Evolutionary conservation across 2,329 filamentous ascomycete species (phyloP).

Genomic region (Amauroascus verrucosus): DNA sequence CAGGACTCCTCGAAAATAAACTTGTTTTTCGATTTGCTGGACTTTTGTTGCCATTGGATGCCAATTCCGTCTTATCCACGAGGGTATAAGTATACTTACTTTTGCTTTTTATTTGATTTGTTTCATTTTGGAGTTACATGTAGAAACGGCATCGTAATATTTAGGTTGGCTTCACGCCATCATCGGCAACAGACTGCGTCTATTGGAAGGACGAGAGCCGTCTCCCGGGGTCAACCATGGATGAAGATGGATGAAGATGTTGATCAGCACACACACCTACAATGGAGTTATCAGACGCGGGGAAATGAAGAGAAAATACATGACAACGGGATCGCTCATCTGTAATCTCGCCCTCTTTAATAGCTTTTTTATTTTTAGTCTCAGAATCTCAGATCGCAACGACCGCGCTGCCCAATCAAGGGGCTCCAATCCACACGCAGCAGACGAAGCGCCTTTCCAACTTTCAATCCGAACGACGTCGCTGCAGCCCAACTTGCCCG

Average conservation of each 20-base stretch:
- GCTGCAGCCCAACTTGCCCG: background rate
- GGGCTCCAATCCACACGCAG: too few relatives aligned
- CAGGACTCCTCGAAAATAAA: too few relatives aligned
- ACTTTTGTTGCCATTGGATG: background rate
- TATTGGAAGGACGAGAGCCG: background rate
- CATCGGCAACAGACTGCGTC: background rate
- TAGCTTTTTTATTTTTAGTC: too few relatives aligned
- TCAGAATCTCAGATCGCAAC: too few relatives aligned
- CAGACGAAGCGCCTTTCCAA: too few relatives aligned
- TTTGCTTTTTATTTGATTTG: too few relatives aligned
- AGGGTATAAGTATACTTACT: background rate
- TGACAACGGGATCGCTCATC: too few relatives aligned
- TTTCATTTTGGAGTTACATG: slow-evolving; percentile 1
- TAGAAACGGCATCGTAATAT: background rate
- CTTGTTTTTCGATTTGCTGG: background rate
- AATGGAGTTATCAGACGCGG: background rate
- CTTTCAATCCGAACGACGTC: background rate
- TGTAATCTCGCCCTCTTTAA: too few relatives aligned
- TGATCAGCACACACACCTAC: background rate
- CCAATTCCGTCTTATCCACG: background rate
- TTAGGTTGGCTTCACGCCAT: slow-evolving; percentile 5
- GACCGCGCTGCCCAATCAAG: too few relatives aligned
- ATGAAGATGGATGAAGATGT: background rate
- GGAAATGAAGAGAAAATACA: too few relatives aligned
- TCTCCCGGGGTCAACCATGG: slow-evolving; percentile 1